A percentile compares a stretch with the other conserved stretches of the same genome.
Conservation (phyloP, 495 filamentous ascomycete species). For the Wilcoxina mikolae region DNA sequence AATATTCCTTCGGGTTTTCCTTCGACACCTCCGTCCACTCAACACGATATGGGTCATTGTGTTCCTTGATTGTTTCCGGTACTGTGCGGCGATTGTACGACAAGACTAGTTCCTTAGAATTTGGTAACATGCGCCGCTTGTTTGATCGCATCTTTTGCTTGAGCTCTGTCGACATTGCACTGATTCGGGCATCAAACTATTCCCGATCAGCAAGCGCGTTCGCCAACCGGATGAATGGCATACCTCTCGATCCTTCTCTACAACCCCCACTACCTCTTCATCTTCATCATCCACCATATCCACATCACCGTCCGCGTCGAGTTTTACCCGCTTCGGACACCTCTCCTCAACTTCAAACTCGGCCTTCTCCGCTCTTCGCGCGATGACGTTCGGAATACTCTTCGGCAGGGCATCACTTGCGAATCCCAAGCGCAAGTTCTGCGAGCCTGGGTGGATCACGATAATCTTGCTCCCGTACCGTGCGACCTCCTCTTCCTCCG, state of each 20-base stretch:
- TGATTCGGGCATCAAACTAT: constrained; percentile 61
- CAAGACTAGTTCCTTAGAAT: constrained; percentile 83
- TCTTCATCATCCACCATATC: constrained; percentile 38
- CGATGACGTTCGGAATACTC: constrained; percentile 85
- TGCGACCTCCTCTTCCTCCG: constrained; percentile 42
- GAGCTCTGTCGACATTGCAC: constrained; percentile 66
- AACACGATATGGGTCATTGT: constrained; percentile 81
- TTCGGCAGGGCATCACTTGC: constrained; percentile 90
- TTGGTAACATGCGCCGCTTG: constrained; percentile 82
- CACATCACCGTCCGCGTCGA: constrained; percentile 40
- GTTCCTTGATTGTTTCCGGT: constrained; percentile 73
- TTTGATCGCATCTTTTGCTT: constrained; percentile 81
- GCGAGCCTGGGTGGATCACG: constrained; percentile 93
- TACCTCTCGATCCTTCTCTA: constrained; percentile 36
- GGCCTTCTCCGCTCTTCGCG: constrained; percentile 53
- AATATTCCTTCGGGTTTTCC: constrained; percentile 47
- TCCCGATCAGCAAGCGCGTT: background rate
- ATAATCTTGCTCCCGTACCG: constrained; percentile 62
- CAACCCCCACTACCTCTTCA: constrained; percentile 66
- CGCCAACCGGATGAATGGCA: background rate
- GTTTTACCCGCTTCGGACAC: constrained; percentile 72
- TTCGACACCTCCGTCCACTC: constrained; percentile 79
- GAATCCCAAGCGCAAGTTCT: constrained; percentile 83
- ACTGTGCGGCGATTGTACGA: constrained; percentile 76
- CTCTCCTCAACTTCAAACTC: constrained; percentile 80